A percentile compares a stretch with the other conserved stretches of the same genome.
phyloP scores from a whole-genome alignment of 1,139 yeast genomes.

The Taphrina pruni region DNA sequence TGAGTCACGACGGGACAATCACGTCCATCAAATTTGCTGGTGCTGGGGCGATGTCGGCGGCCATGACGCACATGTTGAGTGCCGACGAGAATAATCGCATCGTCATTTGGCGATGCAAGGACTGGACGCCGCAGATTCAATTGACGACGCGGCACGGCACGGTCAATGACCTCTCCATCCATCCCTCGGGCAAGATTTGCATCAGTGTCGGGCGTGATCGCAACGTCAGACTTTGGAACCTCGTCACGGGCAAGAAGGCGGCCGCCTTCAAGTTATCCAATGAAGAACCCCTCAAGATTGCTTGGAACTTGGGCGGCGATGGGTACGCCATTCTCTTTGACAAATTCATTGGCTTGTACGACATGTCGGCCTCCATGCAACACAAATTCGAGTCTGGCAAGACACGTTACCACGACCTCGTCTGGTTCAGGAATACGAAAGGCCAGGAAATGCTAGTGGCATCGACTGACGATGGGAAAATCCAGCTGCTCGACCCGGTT shows the following conservation, averaged over 20 bases:
- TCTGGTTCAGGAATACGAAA: constrained; percentile 7
- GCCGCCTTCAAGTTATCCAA: constrained; percentile 63
- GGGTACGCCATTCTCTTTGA: constrained; percentile 38
- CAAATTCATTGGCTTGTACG: constrained; percentile 23
- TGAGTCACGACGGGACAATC: constrained; percentile 89
- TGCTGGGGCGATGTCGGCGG: constrained; percentile 52
- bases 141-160: constrained; percentile 67
- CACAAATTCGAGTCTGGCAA: constrained; percentile 23
- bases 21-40: constrained; percentile 75
- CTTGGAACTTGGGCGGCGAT: constrained; percentile 33
- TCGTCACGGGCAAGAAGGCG: constrained; percentile 97
- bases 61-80: constrained; percentile 61
- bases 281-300: constrained; percentile 32
- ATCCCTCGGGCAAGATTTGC: constrained; percentile 91
- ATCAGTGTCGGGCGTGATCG: constrained; percentile 85
- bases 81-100: constrained; percentile 92
- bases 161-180: constrained; percentile 83
- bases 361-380: constrained; percentile 29
- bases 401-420: constrained; percentile 22
- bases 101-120: constrained; percentile 91
- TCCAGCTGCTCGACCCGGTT: constrained; percentile 22
- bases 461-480: constrained; percentile 17
- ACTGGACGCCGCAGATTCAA: constrained; percentile 91
- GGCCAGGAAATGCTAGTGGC: constrained; percentile 16
- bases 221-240: constrained; percentile 87